Conservation (phyloP, 768 basidiomycete species). For the Phylloporus arenicola region DNA sequence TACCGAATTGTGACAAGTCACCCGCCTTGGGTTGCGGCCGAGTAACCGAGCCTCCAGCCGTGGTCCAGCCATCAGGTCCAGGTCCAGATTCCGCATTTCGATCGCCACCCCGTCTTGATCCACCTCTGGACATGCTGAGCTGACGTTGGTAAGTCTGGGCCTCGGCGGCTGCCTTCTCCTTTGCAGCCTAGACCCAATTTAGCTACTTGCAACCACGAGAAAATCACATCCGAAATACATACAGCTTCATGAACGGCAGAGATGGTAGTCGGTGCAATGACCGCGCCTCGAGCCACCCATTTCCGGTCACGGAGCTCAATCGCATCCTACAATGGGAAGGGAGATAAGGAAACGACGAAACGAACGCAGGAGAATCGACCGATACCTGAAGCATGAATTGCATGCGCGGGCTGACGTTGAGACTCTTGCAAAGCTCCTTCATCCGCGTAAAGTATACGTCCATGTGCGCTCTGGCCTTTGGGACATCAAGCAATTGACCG, state of each 20-base stretch:
- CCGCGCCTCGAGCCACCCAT: conserved; percentile 70
- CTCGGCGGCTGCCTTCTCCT: conserved; percentile 67
- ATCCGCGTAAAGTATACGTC: conserved; percentile 92
- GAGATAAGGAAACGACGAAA: background rate
- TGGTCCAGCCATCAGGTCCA: conserved; percentile 88
- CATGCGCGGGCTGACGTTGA: conserved; percentile 79
- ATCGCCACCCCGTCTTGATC: conserved; percentile 81
- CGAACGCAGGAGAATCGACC: conserved; percentile 6
- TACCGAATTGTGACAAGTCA: conserved; percentile 83
- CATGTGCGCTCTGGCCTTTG: conserved; percentile 80
- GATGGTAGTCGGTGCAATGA: conserved; percentile 80
- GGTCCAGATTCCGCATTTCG: conserved; percentile 58
- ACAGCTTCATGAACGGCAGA: conserved; percentile 86
- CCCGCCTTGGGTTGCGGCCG: conserved; percentile 74
- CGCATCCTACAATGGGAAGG: conserved; percentile 59
- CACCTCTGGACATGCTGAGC: conserved; percentile 81
- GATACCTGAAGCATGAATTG: conserved; percentile 92
- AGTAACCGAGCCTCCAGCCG: conserved; percentile 46
- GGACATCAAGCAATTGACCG: conserved; percentile 74
- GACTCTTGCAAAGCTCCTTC: conserved; percentile 72
- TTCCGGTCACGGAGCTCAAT: conserved; percentile 80
- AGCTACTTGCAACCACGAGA: background rate
- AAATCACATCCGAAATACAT: conserved; percentile 28
- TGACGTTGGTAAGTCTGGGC: conserved; percentile 57
- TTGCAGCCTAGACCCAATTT: conserved; percentile 54